Evolutionary conservation across 495 filamentous ascomycete genomes (phyloP).

Genomic region (Bacidia rubella): DNA sequence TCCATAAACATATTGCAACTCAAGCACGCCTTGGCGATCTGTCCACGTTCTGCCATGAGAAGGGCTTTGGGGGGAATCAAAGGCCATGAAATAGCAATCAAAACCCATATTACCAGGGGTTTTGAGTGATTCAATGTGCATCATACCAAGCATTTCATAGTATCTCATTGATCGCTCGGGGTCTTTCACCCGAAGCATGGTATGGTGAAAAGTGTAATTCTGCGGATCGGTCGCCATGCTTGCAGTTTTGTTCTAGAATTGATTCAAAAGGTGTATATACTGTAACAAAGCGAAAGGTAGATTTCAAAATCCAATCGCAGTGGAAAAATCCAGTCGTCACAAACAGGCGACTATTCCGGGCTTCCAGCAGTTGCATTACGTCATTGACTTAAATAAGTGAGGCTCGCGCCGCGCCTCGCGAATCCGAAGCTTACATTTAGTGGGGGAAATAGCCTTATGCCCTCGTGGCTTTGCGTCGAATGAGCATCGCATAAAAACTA

Average conservation of each 20-base stretch:
- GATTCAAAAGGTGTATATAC: too few species aligned
- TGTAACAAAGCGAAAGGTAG: too few species aligned
- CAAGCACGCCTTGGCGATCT: constrained; percentile 78
- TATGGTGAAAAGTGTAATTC: constrained; percentile 75
- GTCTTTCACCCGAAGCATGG: constrained; percentile 89
- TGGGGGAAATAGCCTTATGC: too few species aligned
- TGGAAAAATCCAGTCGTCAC: too few species aligned
- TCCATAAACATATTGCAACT: constrained; percentile 95
- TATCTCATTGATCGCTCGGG: constrained; percentile 82
- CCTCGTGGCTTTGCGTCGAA: too few species aligned
- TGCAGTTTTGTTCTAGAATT: constrained; percentile 14
- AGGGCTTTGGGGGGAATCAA: constrained; percentile 48
- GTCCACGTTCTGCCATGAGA: constrained; percentile 52
- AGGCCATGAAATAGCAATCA: constrained; percentile 75
- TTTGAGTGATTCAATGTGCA: constrained; percentile 60
- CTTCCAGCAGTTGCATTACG: too few species aligned
- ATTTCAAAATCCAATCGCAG: too few species aligned
- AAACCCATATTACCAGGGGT: constrained; percentile 65
- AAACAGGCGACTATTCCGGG: too few species aligned
- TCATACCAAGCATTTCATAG: constrained; percentile 89
- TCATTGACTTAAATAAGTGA: too few species aligned
- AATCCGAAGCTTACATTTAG: too few species aligned
- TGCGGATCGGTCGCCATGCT: constrained; percentile 63
- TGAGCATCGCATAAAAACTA: too few species aligned
- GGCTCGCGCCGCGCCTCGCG: too few species aligned